Base-by-base conservation (phyloP, 495 filamentous ascomycete genomes). In the Podospora sp. region DNA sequence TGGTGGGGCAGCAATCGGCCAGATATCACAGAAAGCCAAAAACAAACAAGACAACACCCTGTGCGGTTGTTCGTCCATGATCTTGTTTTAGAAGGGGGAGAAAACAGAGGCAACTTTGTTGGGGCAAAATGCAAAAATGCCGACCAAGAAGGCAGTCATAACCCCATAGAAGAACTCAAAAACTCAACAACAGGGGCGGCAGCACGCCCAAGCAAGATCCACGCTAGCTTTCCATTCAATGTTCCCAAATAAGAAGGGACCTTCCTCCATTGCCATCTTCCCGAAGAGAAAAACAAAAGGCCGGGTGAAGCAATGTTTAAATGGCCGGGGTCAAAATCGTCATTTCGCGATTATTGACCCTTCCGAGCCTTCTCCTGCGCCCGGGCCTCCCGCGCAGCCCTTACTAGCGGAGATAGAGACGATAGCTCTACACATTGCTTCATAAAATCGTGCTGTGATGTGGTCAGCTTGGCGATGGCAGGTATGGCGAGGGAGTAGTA, bases 371-470 rank as follows among this genome's bases (percentile, higher is more conserved):
- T 92, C 78, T 99, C 95, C 72, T 94, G 89, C 16, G 89, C 89
- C 67, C 94, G 85, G 58, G 92, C 92, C 70, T 88, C 83, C 55
- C 95, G 87, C 52, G 95, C 95, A 57, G 94, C 90, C 70, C 88
- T 86, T 52, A 99, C 95, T 59, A 99, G 85, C 35, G 95, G 95
- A 16, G 96, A 77, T 27, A 87, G 73, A 6, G 83, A 78, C 3
- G 77, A 75, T 78, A 78, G 90, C 79, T 81, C 91, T 87, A 77
- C 84, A 81, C 71, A 99, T 77, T 69, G 86, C 87, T 79, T 94
- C 92, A 98, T 95, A 78, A 98, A 99, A 2, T 89, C 89, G 77
- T 99, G 95, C 96, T 99, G 68, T 25, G 56, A 11, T 29, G 35
- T 14, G 9, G 55, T 53, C 40, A 62, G 40, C 50, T 11, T 24